These are phyloP conservation scores for Mollisiaceae sp. DNA, from an alignment of 2,329 filamentous ascomycete species.

Conservation along the genomic window DNA sequence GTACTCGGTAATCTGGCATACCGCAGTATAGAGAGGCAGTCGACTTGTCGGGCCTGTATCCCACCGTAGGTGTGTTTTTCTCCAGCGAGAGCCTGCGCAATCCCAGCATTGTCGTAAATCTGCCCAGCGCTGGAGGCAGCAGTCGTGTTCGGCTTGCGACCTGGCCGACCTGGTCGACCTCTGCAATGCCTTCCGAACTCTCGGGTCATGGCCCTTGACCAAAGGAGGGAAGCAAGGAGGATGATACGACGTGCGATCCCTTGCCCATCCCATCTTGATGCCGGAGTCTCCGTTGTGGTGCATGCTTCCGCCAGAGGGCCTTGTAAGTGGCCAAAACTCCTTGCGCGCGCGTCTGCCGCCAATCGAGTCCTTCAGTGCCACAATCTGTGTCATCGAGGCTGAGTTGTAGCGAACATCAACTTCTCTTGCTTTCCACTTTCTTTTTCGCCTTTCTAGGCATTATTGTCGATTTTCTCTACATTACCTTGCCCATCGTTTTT, in stretches of 20 bases:
- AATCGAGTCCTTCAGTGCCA: neutral
- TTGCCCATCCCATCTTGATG: neutral
- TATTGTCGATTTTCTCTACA: too few species aligned
- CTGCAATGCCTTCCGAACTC: neutral
- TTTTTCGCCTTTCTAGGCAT: neutral
- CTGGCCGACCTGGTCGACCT: neutral
- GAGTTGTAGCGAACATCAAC: neutral
- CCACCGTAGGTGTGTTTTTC: too few species aligned
- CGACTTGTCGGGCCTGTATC: too few species aligned
- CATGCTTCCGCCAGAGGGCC: neutral
- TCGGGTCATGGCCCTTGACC: neutral
- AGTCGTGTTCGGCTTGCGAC: neutral
- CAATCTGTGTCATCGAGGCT: neutral
- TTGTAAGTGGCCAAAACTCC: neutral
- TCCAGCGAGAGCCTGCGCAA: neutral
- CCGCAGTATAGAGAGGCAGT: too few species aligned
- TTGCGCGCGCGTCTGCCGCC: constrained; percentile 4
- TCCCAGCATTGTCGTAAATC: neutral
- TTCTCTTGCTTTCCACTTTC: neutral
- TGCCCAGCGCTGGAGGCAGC: neutral
- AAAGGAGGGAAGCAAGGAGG: neutral
- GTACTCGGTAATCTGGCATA: neutral
- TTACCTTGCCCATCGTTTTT: too few species aligned
- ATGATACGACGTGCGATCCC: neutral
- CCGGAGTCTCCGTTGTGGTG: neutral